These are phyloP conservation scores for Arthroderma sp. DNA, from an alignment of 2,329 filamentous ascomycete genomes.

Conservation along the genomic window DNA sequence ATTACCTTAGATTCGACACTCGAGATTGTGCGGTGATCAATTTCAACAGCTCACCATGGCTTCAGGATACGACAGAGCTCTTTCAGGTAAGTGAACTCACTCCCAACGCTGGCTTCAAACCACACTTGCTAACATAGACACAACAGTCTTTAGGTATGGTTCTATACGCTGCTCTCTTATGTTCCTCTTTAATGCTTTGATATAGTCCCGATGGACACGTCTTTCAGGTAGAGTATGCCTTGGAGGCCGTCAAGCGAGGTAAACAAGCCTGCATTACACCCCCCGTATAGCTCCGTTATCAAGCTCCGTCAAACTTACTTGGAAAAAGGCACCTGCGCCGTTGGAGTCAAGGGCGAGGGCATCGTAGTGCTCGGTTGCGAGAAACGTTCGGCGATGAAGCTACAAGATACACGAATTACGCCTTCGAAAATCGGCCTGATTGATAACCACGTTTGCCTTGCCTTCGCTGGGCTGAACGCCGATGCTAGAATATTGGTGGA, in stretches of 20 bases:
- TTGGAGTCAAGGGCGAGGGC: conserved; percentile 88
- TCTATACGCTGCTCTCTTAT: conserved; percentile 9
- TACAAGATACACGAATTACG: conserved; percentile 97
- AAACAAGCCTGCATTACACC: conserved; percentile 16
- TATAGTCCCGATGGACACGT: conserved; percentile 94
- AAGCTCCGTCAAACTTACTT: conserved; percentile 7
- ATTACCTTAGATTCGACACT: background rate
- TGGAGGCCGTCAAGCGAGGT: conserved; percentile 98
- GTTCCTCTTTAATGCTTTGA: conserved; percentile 30
- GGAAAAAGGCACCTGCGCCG: conserved; percentile 78
- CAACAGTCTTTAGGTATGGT: conserved; percentile 65
- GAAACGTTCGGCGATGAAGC: conserved; percentile 98
- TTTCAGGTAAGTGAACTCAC: conserved; percentile 62
- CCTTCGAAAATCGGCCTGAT: conserved; percentile 96
- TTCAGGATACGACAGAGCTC: conserved; percentile 96
- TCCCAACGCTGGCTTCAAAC: conserved; percentile 16
- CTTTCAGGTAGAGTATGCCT: conserved; percentile 98
- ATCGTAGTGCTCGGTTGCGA: conserved; percentile 96
- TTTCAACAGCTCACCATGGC: conserved; percentile 47
- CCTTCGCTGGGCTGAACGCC: conserved; percentile 93
- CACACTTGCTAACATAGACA: conserved; percentile 31
- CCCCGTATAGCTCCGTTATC: conserved; percentile 5
- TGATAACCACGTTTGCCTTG: conserved; percentile 90
- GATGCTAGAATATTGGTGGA: conserved; percentile 96
- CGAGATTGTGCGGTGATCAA: background rate